Base-by-base conservation (phyloP, 768 basidiomycete genomes). In the Tylopilus sp. region DNA sequence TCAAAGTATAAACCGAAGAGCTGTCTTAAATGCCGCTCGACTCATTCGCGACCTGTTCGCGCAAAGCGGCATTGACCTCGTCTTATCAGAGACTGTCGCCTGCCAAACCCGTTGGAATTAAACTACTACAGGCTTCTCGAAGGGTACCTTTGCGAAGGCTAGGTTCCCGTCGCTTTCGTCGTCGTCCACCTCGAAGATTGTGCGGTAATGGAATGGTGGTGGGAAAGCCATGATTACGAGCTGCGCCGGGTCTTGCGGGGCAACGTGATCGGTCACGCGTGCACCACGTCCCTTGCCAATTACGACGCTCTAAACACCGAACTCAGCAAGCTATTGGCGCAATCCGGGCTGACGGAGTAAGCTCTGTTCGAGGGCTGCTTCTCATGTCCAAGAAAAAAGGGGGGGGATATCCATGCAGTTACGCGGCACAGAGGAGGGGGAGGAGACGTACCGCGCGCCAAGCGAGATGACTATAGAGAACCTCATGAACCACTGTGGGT, bases 101-200 rank as follows among this genome's bases (percentile, higher is more conserved):
- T 61, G 42, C 59, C 71, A 45, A 65, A 56, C 31, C 55, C 55
- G 13, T 50, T 62, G 2, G 50, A 60, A 21, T 30, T 51, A 33
- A 52, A 62, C n/a, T 66, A 59, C 48, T 75, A 66, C 56, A 46
- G 39, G 25, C 23, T 69, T 1, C 69, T 71, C 45, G 44, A 59
- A 18, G 61, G 71, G 15, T 57, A 67, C 18, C 64, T 75, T 25
- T 74, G 71, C 47, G 52, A 53, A 10, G 39, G 53, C 12, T 28
- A 56, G 17, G 72, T 73, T 1, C 71, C 73, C 0, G 62, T 68
- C 20, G 60, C 69, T 0, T 17, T 75, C 3, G 64, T 67, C 6
- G 47, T 74, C 23, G 72, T 70, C 1, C 60, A 69, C 30, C 58
- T 75, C 8, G 73, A 72, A 41, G 23, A 40, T 4, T n/a, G 44